phyloP scores from a whole-genome alignment of 2,329 filamentous ascomycete genomes.

The Pochonia chlamydosporia region DNA sequence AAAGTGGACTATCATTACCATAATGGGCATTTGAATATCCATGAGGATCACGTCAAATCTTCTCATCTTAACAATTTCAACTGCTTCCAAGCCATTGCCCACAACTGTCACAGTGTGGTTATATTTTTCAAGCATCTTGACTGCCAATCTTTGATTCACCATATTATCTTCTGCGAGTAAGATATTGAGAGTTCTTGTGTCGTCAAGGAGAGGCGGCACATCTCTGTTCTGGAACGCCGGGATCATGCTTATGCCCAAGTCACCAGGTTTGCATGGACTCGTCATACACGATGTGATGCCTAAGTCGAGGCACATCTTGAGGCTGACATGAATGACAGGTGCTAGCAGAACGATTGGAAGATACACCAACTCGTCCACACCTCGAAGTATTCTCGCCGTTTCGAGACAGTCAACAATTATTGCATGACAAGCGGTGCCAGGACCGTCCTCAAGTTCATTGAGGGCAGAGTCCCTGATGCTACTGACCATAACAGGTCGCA shows the following conservation, averaged over 20 bases:
- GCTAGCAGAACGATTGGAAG: conserved; percentile 91
- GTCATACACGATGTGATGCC: conserved; percentile 99
- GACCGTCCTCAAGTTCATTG: conserved; percentile 46
- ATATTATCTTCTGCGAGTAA: conserved; percentile 94
- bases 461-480: conserved; percentile 61
- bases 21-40: conserved; percentile 99
- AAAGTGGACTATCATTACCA: conserved; percentile 57
- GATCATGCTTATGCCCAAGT: conserved; percentile 92
- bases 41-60: conserved; percentile 96
- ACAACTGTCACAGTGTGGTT: conserved; percentile 90
- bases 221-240: conserved; percentile 90
- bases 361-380: conserved; percentile 94
- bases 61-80: conserved; percentile 82
- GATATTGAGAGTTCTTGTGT: conserved; percentile 93
- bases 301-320: conserved; percentile 89
- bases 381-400: conserved; percentile 77
- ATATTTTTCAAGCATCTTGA: conserved; percentile 96
- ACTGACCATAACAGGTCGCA: conserved; percentile 79
- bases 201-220: conserved; percentile 84
- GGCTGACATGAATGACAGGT: conserved; percentile 79
- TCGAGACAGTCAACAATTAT: conserved; percentile 93
- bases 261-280: conserved; percentile 86
- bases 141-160: conserved; percentile 91
- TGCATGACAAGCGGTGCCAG: conserved; percentile 76
- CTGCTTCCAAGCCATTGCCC: conserved; percentile 87